Percentiles rank a stretch among this genome's conserved stretches.
These are phyloP conservation scores for Sonneratia alba DNA, from an alignment of 345 rosid genomes.

Conservation along the genomic window DNA sequence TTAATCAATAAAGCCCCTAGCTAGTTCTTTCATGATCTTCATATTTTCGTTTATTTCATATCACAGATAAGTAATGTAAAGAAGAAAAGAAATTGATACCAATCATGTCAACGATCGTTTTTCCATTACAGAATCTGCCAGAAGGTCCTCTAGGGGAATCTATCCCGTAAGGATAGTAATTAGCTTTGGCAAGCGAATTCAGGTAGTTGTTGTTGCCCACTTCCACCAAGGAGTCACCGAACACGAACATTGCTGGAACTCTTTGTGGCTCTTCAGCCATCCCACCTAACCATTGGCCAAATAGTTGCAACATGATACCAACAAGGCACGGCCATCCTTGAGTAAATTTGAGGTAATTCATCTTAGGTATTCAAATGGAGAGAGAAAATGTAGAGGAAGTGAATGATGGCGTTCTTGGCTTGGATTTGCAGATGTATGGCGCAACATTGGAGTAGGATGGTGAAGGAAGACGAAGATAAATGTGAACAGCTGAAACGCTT, in stretches of 20 bases:
- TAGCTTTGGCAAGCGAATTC: constrained; percentile 48
- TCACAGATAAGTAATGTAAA: neutral
- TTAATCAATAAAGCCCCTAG: no score
- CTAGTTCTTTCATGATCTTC: no score
- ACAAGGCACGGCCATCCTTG: neutral
- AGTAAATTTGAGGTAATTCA: neutral
- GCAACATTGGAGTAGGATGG: neutral
- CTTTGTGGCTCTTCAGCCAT: neutral
- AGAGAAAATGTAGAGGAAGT: neutral
- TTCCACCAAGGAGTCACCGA: constrained; percentile 82
- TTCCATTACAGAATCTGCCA: constrained; percentile 72
- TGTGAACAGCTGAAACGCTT: neutral
- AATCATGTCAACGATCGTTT: constrained; percentile 53
- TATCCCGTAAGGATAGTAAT: constrained; percentile 75
- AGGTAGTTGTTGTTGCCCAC: constrained; percentile 76
- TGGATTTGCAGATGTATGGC: neutral
- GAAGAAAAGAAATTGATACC: constrained; percentile 25
- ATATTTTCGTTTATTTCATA: no score
- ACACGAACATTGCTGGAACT: constrained; percentile 68
- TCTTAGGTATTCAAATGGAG: neutral
- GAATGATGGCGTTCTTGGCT: neutral
- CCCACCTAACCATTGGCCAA: neutral
- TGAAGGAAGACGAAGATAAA: neutral
- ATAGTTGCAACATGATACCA: neutral
- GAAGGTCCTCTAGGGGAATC: constrained; percentile 62